These are phyloP conservation scores for Trametes hirsuta DNA, from an alignment of 1,284 basidiomycete genomes.

Conservation along the genomic window DNA sequence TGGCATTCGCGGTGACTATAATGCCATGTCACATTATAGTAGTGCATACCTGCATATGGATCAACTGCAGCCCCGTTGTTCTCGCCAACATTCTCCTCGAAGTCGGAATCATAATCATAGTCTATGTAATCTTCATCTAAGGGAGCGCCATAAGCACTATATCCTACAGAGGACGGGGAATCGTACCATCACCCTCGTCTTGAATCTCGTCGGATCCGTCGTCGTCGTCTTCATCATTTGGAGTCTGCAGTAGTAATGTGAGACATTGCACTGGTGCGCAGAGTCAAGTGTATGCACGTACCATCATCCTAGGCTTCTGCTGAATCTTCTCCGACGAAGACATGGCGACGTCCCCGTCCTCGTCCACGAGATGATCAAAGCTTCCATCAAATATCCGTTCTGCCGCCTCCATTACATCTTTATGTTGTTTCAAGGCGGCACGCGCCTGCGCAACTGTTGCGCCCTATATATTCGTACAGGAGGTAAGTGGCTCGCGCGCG, in stretches of 20 bases:
- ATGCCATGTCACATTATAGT: not conserved
- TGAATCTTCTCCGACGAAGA: slow-evolving; percentile 24
- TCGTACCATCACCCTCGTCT: slow-evolving; percentile 52
- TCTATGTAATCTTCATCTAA: slow-evolving; percentile 64
- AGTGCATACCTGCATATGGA: slow-evolving; percentile 74
- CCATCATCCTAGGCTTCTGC: slow-evolving; percentile 33
- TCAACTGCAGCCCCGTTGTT: slow-evolving; percentile 58
- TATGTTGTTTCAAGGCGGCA: slow-evolving; percentile 76
- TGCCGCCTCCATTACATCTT: slow-evolving; percentile 90
- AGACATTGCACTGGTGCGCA: not conserved
- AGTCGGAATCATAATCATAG: slow-evolving; percentile 78
- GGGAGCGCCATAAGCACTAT: not conserved
- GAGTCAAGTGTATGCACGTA: slow-evolving; percentile 13
- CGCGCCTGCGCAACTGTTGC: slow-evolving; percentile 76
- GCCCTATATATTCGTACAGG: slow-evolving; percentile 51
- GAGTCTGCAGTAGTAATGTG: slow-evolving; percentile 49
- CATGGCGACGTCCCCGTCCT: slow-evolving; percentile 41
- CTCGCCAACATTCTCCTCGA: slow-evolving; percentile 42
- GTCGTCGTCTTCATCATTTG: slow-evolving; percentile 53
- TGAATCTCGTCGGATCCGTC: slow-evolving; percentile 41
- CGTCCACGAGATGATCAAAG: slow-evolving; percentile 72
- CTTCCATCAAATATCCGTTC: slow-evolving; percentile 82
- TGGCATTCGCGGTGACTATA: not conserved
- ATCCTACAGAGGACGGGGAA: not conserved
- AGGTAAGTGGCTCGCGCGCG: not conserved